A percentile compares a stretch with the other conserved stretches of the same genome.
Evolutionary conservation across 148 eudicot genomes (phyloP).

Genomic region (Chenopodium berlandieri): DNA sequence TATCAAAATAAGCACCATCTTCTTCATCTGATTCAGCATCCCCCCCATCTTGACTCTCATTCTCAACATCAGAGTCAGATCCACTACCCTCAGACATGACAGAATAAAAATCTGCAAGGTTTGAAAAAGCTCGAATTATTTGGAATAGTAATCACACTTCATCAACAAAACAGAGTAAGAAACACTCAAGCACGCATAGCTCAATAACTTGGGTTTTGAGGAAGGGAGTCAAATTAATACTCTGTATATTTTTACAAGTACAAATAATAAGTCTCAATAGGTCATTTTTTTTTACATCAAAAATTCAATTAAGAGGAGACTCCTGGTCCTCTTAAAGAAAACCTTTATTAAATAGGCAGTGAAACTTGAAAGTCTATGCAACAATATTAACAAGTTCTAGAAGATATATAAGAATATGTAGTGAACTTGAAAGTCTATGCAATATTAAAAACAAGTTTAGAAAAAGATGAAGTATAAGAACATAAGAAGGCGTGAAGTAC

Average conservation of each 20-base stretch:
- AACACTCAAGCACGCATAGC: not conserved
- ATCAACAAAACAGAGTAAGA: not conserved
- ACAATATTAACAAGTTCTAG: not conserved
- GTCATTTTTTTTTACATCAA: not conserved
- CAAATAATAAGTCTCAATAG: not conserved
- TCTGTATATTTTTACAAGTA: no score
- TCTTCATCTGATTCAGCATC: slow-evolving; percentile 86
- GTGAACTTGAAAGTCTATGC: not conserved
- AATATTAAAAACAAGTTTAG: not conserved
- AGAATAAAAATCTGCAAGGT: slow-evolving; percentile 71
- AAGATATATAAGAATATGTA: not conserved
- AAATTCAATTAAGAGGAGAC: not conserved
- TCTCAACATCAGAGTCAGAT: slow-evolving; percentile 78
- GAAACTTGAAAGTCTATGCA: not conserved
- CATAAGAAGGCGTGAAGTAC: not conserved
- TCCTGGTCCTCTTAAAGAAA: not conserved
- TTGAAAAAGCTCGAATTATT: not conserved
- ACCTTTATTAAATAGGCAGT: not conserved
- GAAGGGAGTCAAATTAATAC: not conserved
- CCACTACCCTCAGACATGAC: slow-evolving; percentile 96
- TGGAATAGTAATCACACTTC: not conserved
- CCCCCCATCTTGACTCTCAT: slow-evolving; percentile 77
- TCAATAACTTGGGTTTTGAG: not conserved
- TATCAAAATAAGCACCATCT: slow-evolving; percentile 72
- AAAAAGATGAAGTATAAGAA: not conserved